A percentile compares a stretch with the other conserved stretches of the same genome.
Evolutionary conservation across 306 rosid genomes (phyloP).

Genomic region (Potentilla sterilis): DNA sequence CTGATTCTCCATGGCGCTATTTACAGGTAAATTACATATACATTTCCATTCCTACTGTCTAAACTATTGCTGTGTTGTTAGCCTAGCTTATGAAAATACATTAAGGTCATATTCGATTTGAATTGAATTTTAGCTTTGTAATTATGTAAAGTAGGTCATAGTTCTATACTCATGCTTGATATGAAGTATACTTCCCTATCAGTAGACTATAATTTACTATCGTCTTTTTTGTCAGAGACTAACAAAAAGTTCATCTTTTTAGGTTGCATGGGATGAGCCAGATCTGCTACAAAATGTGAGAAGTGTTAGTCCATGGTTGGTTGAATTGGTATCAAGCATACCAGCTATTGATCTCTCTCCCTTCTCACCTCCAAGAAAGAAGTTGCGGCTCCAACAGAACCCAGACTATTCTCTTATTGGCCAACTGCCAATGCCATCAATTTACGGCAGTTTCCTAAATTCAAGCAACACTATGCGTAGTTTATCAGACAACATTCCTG

Average conservation of each 20-base stretch:
- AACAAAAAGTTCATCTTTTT: background rate
- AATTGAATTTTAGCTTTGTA: background rate
- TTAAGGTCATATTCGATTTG: background rate
- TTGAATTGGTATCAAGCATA: slow-evolving; percentile 72
- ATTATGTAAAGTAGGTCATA: slow-evolving; percentile 7
- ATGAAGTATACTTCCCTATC: background rate
- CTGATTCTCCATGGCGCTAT: slow-evolving; percentile 95
- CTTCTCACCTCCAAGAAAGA: slow-evolving; percentile 77
- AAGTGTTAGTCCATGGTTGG: slow-evolving; percentile 93
- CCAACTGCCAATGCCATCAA: slow-evolving; percentile 61
- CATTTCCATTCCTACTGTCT: background rate
- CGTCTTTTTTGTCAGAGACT: background rate
- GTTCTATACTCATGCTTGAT: background rate
- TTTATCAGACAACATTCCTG: slow-evolving; percentile 46
- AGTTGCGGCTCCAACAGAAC: slow-evolving; percentile 47
- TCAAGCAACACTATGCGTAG: slow-evolving; percentile 45
- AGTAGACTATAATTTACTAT: background rate
- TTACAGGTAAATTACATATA: slow-evolving; percentile 52
- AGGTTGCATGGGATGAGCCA: slow-evolving; percentile 98
- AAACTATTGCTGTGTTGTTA: background rate
- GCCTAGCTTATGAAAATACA: background rate
- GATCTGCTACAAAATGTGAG: slow-evolving; percentile 91
- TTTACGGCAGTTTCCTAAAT: slow-evolving; percentile 46
- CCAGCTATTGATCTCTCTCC: slow-evolving; percentile 72
- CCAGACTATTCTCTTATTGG: slow-evolving; percentile 53